Evolutionary conservation across 1,284 basidiomycete genomes (phyloP).

Genomic region (Vanrija sp.): DNA sequence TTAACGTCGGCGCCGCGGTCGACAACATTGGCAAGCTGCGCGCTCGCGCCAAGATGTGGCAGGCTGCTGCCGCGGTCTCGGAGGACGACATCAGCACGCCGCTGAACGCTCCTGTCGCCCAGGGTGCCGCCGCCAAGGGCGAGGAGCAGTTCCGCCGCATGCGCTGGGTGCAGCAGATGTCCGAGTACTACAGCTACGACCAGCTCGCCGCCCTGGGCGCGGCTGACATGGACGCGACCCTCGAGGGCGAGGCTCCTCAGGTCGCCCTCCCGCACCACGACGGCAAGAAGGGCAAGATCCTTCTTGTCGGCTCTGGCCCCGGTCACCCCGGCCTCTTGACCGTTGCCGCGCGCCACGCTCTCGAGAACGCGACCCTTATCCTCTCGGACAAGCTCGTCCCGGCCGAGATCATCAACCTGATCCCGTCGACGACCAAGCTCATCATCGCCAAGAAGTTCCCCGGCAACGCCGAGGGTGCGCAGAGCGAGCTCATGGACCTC

Average conservation of each 20-base stretch:
- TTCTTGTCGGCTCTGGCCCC: constrained; percentile 89
- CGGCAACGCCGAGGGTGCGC: constrained; percentile 91
- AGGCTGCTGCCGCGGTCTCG: constrained; percentile 20
- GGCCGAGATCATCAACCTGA: constrained; percentile 76
- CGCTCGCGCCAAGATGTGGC: constrained; percentile 55
- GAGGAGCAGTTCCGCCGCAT: constrained; percentile 57
- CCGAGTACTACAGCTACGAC: constrained; percentile 88
- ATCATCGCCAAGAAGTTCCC: constrained; percentile 93
- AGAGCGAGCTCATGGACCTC: constrained; percentile 87
- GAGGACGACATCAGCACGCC: constrained; percentile 58
- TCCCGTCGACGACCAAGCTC: constrained; percentile 61
- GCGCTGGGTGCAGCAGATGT: constrained; percentile 85
- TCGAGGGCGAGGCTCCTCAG: constrained; percentile 40
- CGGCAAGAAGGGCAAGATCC: constrained; percentile 51
- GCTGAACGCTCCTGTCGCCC: constrained; percentile 75
- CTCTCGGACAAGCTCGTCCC: constrained; percentile 98
- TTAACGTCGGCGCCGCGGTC: constrained; percentile 72
- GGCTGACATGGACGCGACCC: constrained; percentile 63
- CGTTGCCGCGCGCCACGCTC: constrained; percentile 72
- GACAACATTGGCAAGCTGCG: constrained; percentile 70
- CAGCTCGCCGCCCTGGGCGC: constrained; percentile 67
- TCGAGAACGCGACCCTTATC: constrained; percentile 76
- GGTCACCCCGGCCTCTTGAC: constrained; percentile 91
- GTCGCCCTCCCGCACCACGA: constrained; percentile 31
- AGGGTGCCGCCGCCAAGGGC: constrained; percentile 43